Percentiles rank a stretch among this genome's conserved stretches.
These are phyloP conservation scores for Mentha longifolia DNA, from an alignment of 257 asterid genomes.

Conservation along the genomic window DNA sequence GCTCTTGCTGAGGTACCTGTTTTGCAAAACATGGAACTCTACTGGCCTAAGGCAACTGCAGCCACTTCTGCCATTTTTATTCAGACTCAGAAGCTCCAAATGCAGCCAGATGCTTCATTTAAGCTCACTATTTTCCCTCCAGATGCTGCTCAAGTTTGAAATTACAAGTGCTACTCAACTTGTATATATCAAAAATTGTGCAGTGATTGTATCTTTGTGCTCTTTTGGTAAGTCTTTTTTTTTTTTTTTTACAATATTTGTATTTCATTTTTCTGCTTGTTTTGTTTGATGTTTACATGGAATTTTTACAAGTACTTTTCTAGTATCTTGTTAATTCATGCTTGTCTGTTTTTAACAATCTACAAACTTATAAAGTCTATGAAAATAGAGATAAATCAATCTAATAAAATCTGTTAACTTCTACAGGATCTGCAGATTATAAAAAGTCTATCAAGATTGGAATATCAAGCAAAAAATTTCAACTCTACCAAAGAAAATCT, in stretches of 20 bases:
- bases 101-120: slow-evolving; percentile 28
- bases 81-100: slow-evolving; percentile 22
- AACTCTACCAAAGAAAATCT: background rate
- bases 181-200: background rate
- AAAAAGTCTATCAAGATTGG: slow-evolving; percentile 10
- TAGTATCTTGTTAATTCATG: no score
- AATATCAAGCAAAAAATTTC: slow-evolving; percentile 22
- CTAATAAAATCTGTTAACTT: no score
- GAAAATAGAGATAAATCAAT: no score
- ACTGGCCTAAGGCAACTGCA: slow-evolving; percentile 38
- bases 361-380: no score
- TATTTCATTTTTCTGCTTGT: no score
- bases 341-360: no score
- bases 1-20: slow-evolving; percentile 45
- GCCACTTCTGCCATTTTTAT: slow-evolving; percentile 38
- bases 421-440: no score
- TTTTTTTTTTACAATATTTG: no score
- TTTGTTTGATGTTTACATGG: no score
- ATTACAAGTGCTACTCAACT: background rate
- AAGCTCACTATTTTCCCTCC: slow-evolving; percentile 44
- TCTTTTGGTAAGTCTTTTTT: no score
- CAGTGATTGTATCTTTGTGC: background rate
- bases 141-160: slow-evolving; percentile 16
- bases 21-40: slow-evolving; percentile 39
- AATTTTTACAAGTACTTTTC: no score